Base-by-base conservation (phyloP, 2,329 filamentous ascomycete genomes). In the Pseudocercospora pini-densiflorae region DNA sequence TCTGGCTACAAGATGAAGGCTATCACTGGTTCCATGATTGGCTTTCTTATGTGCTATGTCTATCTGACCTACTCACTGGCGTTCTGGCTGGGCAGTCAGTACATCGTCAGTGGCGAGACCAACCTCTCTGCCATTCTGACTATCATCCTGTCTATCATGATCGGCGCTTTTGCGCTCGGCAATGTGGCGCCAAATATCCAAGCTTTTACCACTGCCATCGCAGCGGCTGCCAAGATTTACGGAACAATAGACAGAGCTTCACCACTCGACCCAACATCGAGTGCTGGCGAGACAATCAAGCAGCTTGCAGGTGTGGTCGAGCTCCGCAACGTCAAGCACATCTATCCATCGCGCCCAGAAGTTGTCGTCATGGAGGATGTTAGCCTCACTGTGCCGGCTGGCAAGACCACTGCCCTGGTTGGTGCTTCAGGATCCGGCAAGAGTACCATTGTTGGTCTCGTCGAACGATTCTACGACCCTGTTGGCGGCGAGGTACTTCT, bases 381-480 rank as follows among this genome's bases (percentile, higher is more conserved):
- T 64, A 91, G 84, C 64, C 86, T 99, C 1, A 79, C 86, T 0
- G 90, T 98, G 43, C 93, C 93, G 1, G 92, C 94, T 2, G 94
- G 94, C 21, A 97, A 97, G 81, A 93, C 92, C 19, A 97, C 94
- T 2, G 95, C 95, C 1, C 83, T 99, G 7, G 95, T 99, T 5
- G 95, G 95, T 65, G 92, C 94, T 0, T 98, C 94, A 10, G 95
- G 94, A 10, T 96, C 92, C 45, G 95, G 95, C 57, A 99, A 98
- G 81, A 94, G 91, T 74, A 98, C 95, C 0, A 94, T 98, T 68
- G 91, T 98, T 29, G 94, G 94, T 12, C 84, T 99, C 21, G 89
- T 98, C 1, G 94, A 98, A 80, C 88, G 95, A 19, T 98, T 98
- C 78, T 99, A 99, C 77, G 89, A 94, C 64, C 94, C 94, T 0